Percentiles rank a stretch among this genome's conserved stretches.
Conservation (phyloP, 345 rosid species). For the Mercurialis annua region DNA sequence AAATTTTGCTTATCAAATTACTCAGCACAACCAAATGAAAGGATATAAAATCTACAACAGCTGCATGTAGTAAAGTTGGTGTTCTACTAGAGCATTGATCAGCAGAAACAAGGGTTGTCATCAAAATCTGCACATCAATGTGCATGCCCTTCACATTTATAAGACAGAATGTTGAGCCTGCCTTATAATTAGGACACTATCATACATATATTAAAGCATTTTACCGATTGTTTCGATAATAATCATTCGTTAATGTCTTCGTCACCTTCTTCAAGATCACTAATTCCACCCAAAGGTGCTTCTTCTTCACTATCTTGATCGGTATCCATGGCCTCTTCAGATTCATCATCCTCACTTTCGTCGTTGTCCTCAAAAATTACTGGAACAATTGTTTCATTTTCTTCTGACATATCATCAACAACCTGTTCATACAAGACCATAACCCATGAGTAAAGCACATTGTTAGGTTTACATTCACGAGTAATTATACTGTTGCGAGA, state of each 20-base stretch:
- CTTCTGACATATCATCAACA: conserved; percentile 46
- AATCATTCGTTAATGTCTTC: conserved; percentile 56
- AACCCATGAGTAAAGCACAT: not conserved
- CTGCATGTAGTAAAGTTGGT: not conserved
- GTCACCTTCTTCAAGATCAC: conserved; percentile 49
- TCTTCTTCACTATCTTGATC: conserved; percentile 35
- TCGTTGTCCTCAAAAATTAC: conserved; percentile 50
- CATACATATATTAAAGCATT: not conserved
- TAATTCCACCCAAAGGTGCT: conserved; percentile 37
- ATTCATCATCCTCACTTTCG: conserved; percentile 65
- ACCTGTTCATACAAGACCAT: conserved; percentile 30
- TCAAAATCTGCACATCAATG: not conserved
- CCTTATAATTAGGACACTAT: not conserved
- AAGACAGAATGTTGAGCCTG: not conserved
- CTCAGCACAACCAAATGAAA: not conserved
- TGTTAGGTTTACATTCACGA: too few relatives aligned
- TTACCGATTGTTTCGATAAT: not conserved
- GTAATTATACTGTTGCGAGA: not conserved
- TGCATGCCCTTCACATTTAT: not conserved
- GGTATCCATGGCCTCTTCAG: conserved; percentile 56
- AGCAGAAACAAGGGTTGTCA: not conserved
- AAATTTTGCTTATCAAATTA: not conserved
- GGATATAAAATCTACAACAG: not conserved
- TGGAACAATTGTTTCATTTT: conserved; percentile 14
- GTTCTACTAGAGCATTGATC: not conserved